Conservation (phyloP, 352 stramenopile genomes). For the Pythium chondricola region DNA sequence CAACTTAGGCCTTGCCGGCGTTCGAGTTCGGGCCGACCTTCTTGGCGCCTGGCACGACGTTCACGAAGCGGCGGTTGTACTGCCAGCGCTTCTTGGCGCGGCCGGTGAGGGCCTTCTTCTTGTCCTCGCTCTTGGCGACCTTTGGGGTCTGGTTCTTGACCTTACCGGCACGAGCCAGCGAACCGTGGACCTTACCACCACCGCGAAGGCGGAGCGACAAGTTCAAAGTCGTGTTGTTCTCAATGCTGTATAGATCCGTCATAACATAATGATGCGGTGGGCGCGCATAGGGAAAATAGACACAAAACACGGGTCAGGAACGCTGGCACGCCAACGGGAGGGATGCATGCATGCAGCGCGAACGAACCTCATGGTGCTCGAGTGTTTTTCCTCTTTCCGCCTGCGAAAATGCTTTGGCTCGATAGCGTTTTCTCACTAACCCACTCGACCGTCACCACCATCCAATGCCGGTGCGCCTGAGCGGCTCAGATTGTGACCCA, state of each 20-base stretch:
- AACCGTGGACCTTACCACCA: slow-evolving; percentile 99
- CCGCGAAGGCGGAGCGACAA: slow-evolving; percentile 93
- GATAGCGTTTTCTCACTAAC: background rate
- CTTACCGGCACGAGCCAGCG: slow-evolving; percentile 99
- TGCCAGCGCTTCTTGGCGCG: slow-evolving; percentile 99
- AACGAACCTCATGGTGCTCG: slow-evolving; percentile 24
- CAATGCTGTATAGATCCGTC: slow-evolving; percentile 90
- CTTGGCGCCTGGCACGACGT: slow-evolving; percentile 97
- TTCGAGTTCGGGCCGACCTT: slow-evolving; percentile 98
- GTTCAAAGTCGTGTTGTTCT: slow-evolving; percentile 96
- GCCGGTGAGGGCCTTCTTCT: slow-evolving; percentile 96
- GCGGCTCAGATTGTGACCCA: background rate
- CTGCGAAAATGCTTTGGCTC: slow-evolving; percentile 18
- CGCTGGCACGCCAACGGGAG: no score
- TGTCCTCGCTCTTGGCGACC: slow-evolving; percentile 98
- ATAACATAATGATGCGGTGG: no score
- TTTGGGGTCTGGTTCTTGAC: slow-evolving; percentile 99
- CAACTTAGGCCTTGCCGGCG: slow-evolving; percentile 86
- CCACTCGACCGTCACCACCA: slow-evolving; percentile 28
- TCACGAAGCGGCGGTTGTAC: slow-evolving; percentile 99
- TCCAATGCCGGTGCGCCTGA: slow-evolving; percentile 17
- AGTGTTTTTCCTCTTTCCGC: slow-evolving; percentile 23
- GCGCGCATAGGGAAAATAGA: no score
- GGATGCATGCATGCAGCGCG: no score
- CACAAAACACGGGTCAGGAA: no score